Evolutionary conservation across 768 basidiomycete species (phyloP).

Genomic region (Leucocoprinus sp.): DNA sequence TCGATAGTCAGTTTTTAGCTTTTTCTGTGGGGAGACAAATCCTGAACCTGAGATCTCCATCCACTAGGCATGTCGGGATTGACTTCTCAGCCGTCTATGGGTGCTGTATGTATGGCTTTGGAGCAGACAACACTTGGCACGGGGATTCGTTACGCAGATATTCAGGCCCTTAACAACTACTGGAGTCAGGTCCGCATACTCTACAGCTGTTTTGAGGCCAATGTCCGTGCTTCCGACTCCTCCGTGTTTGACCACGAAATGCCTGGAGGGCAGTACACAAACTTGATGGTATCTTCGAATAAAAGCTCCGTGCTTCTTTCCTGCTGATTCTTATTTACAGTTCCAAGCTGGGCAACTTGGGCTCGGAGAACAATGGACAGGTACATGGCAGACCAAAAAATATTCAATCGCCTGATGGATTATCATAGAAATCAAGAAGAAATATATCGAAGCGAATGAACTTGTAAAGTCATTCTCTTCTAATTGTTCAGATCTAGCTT

Average conservation of each 20-base stretch:
- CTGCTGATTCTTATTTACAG: conserved; percentile 30
- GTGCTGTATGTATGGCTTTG: conserved; percentile 88
- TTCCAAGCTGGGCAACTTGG: conserved; percentile 99
- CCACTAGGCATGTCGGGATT: conserved; percentile 91
- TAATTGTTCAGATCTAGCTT: conserved; percentile 7
- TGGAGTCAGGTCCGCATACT: conserved; percentile 97
- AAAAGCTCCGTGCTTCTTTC: conserved; percentile 14
- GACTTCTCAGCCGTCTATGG: conserved; percentile 99
- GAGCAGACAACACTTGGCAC: conserved; percentile 93
- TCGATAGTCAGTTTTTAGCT: conserved; percentile 70
- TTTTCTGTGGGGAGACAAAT: conserved; percentile 5
- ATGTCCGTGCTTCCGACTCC: conserved; percentile 93
- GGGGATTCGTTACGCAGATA: conserved; percentile 94
- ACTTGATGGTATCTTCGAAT: conserved; percentile 66
- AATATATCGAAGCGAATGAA: conserved; percentile 96
- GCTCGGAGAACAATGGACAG: conserved; percentile 92
- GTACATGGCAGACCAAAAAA: conserved; percentile 34
- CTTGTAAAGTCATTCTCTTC: conserved; percentile 46
- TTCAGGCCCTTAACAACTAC: conserved; percentile 94
- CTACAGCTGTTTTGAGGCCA: conserved; percentile 96
- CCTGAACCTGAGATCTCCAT: not conserved
- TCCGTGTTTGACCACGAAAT: conserved; percentile 99
- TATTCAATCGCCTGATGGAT: conserved; percentile 7
- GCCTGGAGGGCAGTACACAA: conserved; percentile 96
- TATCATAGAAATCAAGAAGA: conserved; percentile 83